These are phyloP conservation scores for Ajuga chamaepitys DNA, from an alignment of 257 asterid species.

Conservation along the genomic window DNA sequence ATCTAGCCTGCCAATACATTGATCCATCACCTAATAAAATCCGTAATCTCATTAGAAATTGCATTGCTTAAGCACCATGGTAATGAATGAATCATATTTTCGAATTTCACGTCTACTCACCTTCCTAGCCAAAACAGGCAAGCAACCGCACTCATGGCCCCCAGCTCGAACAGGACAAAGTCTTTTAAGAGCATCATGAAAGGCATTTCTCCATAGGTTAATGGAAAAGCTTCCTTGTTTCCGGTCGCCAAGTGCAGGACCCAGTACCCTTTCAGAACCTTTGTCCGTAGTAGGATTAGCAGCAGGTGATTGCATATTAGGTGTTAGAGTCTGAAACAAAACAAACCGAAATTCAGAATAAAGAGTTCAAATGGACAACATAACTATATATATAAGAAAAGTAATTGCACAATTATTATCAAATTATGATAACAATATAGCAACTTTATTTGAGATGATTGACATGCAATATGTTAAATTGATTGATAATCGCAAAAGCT, in stretches of 20 bases:
- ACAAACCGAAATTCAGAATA: constrained; percentile 10
- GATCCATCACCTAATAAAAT: constrained; percentile 69
- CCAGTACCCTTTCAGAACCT: constrained; percentile 42
- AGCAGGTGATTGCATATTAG: constrained; percentile 79
- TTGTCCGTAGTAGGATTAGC: constrained; percentile 32
- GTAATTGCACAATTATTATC: not conserved
- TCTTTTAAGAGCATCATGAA: constrained; percentile 68
- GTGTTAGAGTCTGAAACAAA: constrained; percentile 65
- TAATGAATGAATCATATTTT: not conserved
- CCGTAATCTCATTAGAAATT: constrained; percentile 16
- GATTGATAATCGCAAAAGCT: not conserved
- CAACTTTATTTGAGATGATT: not conserved
- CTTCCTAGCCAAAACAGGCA: constrained; percentile 85
- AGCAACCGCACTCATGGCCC: constrained; percentile 94
- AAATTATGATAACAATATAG: not conserved
- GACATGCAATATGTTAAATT: not conserved
- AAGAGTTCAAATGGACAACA: not conserved
- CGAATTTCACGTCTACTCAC: constrained; percentile 27
- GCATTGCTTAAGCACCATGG: not conserved
- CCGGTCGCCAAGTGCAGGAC: constrained; percentile 71
- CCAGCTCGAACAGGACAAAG: constrained; percentile 95
- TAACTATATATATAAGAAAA: not conserved
- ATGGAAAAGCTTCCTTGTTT: constrained; percentile 78
- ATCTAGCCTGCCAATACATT: constrained; percentile 83
- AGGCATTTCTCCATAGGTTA: constrained; percentile 75